Base-by-base conservation (phyloP, 345 rosid species). In the Boechera stricta region DNA sequence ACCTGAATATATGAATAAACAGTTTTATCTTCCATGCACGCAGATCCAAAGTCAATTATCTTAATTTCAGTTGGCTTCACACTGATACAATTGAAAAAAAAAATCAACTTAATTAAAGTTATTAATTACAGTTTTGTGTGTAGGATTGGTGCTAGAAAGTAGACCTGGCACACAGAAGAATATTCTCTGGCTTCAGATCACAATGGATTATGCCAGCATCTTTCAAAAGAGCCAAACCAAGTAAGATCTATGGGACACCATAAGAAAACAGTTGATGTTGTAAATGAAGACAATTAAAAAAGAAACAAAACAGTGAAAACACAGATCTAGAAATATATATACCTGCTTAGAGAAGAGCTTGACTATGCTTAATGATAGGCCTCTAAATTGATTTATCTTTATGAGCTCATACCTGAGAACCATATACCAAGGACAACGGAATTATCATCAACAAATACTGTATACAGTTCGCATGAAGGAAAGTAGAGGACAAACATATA, bases 1-100 rank as follows among this genome's bases (percentile, higher is more conserved):
- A 96, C 99, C 98, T 96, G 99, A 77, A 96, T 93, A 79, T 96
- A 96, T 54, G 99, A 93, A 83, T 96, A 96, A 53, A 96, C 96
- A 77, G 99, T 96, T 64, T 89, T 97, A 77, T 91, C 94, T 85
- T 96, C 99, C 92, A 83, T 90, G 89, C 99, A 93, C 66, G 98
- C 99, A 54, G 99, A 93, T 83, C 98, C 99, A 76, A 96, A 96
- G 87, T 96, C 99, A 49, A 96, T 96, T 81, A 96, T 90, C 86
- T 96, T 96, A 78, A 96, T 81, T 86, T 87, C 99, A 66, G 99
- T 90, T 69, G 98, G 97, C 86, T 89, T 93, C 87, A 81, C 82
- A 75, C 97, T 96, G 89, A 47, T 75, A 67, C 85, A 80, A 72
- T 67, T 67, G 69, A 52, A 66, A 71, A 38, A 80, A 67, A 69